phyloP scores from a whole-genome alignment of 2,329 filamentous ascomycete species.

The Hypomyces rosellus region DNA sequence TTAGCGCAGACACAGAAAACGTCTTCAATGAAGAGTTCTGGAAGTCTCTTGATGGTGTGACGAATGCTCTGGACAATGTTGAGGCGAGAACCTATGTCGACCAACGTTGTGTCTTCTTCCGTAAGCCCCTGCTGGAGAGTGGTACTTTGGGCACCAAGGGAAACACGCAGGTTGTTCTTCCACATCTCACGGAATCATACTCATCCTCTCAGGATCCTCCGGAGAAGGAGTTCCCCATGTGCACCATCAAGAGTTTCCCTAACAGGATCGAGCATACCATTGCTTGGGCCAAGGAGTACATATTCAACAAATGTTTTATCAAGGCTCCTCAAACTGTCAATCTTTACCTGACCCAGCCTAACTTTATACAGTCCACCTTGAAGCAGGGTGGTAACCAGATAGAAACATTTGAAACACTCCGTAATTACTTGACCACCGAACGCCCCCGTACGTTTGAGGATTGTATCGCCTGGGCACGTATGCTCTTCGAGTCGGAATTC shows the following conservation, averaged over 20 bases:
- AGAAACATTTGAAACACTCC: constrained; percentile 82
- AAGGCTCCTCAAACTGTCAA: constrained; percentile 93
- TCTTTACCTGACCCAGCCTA: constrained; percentile 82
- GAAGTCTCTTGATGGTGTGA: constrained; percentile 80
- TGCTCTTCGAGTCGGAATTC: constrained; percentile 93
- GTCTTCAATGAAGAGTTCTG: constrained; percentile 95
- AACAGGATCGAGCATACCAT: constrained; percentile 99
- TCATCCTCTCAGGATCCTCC: constrained; percentile 92
- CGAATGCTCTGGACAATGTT: constrained; percentile 95
- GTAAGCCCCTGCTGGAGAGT: constrained; percentile 91
- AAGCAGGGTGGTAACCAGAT: constrained; percentile 96
- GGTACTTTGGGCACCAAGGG: constrained; percentile 98
- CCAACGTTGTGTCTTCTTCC: constrained; percentile 95
- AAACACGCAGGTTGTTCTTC: constrained; percentile 93
- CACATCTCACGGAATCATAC: constrained; percentile 90
- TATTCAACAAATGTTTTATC: constrained; percentile 91
- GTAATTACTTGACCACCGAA: constrained; percentile 84
- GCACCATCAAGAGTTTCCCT: constrained; percentile 92
- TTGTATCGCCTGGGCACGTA: constrained; percentile 90
- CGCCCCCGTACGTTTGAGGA: constrained; percentile 91
- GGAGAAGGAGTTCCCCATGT: constrained; percentile 99
- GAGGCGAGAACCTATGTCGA: constrained; percentile 96
- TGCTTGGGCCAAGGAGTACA: constrained; percentile 85
- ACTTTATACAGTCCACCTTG: constrained; percentile 79
- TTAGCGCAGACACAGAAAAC: constrained; percentile 85